These are phyloP conservation scores for Clitopilus passeckerianus DNA, from an alignment of 768 basidiomycete genomes.

Conservation along the genomic window DNA sequence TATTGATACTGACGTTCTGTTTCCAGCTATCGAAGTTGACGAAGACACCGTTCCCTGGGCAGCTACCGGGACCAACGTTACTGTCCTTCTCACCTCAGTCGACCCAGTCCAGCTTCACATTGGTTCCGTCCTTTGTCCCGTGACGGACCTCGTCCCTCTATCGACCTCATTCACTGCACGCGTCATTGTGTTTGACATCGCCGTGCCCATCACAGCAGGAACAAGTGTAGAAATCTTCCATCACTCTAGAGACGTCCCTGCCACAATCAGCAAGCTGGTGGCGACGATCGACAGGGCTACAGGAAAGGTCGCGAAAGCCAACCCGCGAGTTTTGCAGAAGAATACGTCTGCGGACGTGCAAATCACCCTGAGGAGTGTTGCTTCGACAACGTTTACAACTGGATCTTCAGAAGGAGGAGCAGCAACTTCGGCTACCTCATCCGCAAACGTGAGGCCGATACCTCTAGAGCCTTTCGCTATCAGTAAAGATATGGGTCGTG, in stretches of 20 bases:
- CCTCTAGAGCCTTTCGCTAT: constrained; percentile 81
- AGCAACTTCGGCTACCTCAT: constrained; percentile 28
- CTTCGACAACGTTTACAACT: not conserved
- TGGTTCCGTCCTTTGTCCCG: constrained; percentile 86
- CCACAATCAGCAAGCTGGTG: constrained; percentile 78
- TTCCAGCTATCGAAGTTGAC: constrained; percentile 80
- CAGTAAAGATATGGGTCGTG: constrained; percentile 96
- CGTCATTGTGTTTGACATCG: constrained; percentile 91
- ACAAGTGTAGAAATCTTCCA: constrained; percentile 87
- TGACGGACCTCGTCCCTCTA: constrained; percentile 65
- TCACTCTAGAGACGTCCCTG: constrained; percentile 90
- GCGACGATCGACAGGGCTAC: constrained; percentile 73
- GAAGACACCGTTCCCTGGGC: constrained; percentile 79
- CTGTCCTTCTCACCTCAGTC: constrained; percentile 74
- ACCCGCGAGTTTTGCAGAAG: constrained; percentile 91
- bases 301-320: constrained; percentile 67
- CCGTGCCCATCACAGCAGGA: constrained; percentile 84
- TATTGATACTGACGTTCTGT: not conserved
- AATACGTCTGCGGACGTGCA: constrained; percentile 81
- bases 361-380: constrained; percentile 55
- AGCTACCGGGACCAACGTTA: constrained; percentile 86
- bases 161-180: constrained; percentile 77
- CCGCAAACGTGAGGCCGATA: constrained; percentile 53
- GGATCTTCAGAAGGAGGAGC: not conserved
- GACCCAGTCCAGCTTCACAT: constrained; percentile 85